Conservation (phyloP, 495 filamentous ascomycete genomes). For the Neurospora sp. region DNA sequence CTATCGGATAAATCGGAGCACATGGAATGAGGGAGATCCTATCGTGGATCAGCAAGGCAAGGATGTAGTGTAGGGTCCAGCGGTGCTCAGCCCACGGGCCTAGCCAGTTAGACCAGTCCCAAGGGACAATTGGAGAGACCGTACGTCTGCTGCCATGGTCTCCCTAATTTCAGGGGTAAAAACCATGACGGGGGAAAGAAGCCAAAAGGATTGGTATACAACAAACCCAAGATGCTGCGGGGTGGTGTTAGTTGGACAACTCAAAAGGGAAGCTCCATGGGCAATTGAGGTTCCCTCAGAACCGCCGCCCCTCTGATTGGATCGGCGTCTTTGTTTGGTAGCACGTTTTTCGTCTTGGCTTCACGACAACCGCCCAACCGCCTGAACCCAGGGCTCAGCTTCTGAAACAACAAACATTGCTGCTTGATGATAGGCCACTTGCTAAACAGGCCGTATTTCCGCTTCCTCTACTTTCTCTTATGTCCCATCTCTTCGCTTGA, state of each 20-base stretch:
- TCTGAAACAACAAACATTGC: background rate
- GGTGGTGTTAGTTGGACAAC: background rate
- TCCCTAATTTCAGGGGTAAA: background rate
- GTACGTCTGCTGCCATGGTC: background rate
- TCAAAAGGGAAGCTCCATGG: background rate
- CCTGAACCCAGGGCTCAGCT: background rate
- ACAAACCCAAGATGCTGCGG: background rate
- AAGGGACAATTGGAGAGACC: background rate
- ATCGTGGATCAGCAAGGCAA: background rate
- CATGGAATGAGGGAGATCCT: background rate
- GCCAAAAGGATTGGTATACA: background rate
- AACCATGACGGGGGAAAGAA: background rate
- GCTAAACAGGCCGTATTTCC: background rate
- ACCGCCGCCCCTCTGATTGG: background rate
- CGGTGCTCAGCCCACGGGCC: background rate
- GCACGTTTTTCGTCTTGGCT: background rate
- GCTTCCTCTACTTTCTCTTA: background rate
- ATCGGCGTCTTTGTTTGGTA: background rate
- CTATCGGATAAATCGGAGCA: background rate
- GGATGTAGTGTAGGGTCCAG: background rate
- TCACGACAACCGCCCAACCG: background rate
- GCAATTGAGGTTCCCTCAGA: background rate
- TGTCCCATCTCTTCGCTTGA: background rate
- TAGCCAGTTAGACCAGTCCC: background rate
- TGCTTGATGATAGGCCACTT: background rate